Evolutionary conservation across 352 stramenopile genomes (phyloP).

Genomic region (Globisporangium mamillatum): DNA sequence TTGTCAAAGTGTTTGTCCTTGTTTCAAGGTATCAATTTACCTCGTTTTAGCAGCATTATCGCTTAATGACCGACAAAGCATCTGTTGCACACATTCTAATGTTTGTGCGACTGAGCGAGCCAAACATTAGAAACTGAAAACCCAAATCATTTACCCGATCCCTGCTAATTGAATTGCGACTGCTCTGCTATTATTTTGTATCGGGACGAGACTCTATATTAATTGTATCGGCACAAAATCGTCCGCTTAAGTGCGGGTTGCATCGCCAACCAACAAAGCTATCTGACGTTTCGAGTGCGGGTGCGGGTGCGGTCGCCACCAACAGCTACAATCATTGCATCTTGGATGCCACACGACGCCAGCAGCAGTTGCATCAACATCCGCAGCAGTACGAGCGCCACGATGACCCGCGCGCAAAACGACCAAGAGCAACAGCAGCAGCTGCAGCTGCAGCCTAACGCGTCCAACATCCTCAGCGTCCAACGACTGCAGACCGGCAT

Average conservation of each 20-base stretch:
- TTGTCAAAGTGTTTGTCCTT: background rate
- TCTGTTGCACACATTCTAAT: too few relatives aligned
- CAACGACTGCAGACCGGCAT: conserved; percentile 28
- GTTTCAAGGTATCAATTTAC: background rate
- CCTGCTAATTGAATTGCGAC: background rate
- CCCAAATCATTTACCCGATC: background rate
- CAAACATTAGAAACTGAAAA: background rate
- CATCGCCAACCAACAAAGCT: background rate
- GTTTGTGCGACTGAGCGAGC: background rate
- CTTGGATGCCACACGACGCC: conserved; percentile 1
- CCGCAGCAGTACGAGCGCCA: conserved; percentile 3
- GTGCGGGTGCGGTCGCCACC: conserved; percentile 2
- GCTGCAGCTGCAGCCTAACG: conserved; percentile 10
- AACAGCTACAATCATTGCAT: conserved; percentile 4
- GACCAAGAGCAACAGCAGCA: conserved; percentile 12
- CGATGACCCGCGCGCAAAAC: conserved; percentile 3
- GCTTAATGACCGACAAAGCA: background rate
- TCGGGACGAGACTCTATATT: background rate
- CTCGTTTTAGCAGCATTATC: background rate
- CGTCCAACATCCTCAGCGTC: conserved; percentile 28
- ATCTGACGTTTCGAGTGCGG: conserved; percentile 18
- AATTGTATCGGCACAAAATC: background rate
- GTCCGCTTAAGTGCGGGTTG: conserved; percentile 8
- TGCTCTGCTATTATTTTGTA: background rate
- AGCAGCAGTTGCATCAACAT: background rate